phyloP scores from a whole-genome alignment of 176 grass and related monocot species.

The Triticum urartu region DNA sequence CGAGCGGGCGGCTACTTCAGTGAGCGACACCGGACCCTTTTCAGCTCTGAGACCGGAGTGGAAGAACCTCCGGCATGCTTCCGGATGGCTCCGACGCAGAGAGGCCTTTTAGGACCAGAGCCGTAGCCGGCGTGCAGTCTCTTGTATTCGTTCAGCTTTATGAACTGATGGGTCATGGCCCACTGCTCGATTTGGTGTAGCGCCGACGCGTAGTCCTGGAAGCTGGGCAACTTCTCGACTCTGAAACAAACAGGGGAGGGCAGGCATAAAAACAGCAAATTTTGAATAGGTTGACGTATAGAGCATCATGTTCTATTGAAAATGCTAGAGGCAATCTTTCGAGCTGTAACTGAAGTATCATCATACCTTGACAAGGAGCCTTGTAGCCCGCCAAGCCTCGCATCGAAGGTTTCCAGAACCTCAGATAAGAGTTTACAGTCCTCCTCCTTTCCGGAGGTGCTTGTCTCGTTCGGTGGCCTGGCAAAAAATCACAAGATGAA shows the following conservation, averaged over 20 bases:
- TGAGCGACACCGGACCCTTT: constrained; percentile 18
- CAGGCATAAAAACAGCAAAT: not conserved
- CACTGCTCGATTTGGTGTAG: constrained; percentile 24
- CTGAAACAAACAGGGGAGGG: constrained; percentile 27
- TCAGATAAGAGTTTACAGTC: constrained; percentile 1
- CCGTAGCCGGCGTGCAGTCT: not conserved
- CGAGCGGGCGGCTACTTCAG: constrained; percentile 23
- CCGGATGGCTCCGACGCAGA: not conserved
- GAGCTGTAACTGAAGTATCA: not conserved
- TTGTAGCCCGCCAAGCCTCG: constrained; percentile 30
- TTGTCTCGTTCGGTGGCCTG: constrained; percentile 23
- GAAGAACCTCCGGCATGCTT: constrained; percentile 16
- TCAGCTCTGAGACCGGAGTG: not conserved
- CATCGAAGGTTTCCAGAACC: constrained; percentile 35
- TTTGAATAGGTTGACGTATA: not conserved
- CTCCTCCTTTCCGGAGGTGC: constrained; percentile 37
- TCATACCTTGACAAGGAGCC: constrained; percentile 40
- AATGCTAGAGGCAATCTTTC: not conserved
- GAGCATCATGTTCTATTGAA: not conserved
- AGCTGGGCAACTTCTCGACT: constrained; percentile 6
- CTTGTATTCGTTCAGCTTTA: constrained; percentile 13
- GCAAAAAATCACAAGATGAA: constrained; percentile 27
- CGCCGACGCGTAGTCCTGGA: constrained; percentile 20
- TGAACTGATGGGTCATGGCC: constrained; percentile 32
- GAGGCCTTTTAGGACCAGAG: not conserved